Evolutionary conservation across 2,329 filamentous ascomycete genomes (phyloP).

Genomic region (Aspergillus latus): DNA sequence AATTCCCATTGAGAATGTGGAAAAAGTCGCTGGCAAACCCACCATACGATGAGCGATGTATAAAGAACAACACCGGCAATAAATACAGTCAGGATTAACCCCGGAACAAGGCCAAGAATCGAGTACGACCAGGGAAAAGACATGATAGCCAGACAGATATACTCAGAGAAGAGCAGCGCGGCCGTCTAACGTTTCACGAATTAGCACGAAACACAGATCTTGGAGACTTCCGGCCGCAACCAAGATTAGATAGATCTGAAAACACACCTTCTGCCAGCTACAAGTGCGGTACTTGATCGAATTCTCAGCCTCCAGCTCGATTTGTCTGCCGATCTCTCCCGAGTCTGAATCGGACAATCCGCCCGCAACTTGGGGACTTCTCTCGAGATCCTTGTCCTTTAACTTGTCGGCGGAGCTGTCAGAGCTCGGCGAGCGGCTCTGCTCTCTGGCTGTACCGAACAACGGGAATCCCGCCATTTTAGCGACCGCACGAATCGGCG

Average conservation of each 20-base stretch:
- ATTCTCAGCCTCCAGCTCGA: slow-evolving; percentile 72
- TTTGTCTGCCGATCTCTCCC: slow-evolving; percentile 62
- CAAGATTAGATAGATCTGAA: neutral
- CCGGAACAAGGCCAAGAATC: slow-evolving; percentile 80
- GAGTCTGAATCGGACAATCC: slow-evolving; percentile 40
- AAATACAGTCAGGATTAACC: slow-evolving; percentile 76
- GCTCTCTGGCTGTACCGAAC: slow-evolving; percentile 20
- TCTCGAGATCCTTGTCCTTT: slow-evolving; percentile 38
- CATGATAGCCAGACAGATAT: slow-evolving; percentile 92
- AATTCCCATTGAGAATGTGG: slow-evolving; percentile 1
- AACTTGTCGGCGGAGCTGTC: slow-evolving; percentile 29
- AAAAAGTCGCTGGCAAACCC: slow-evolving; percentile 23
- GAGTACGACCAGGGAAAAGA: slow-evolving; percentile 94
- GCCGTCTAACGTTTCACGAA: slow-evolving; percentile 61
- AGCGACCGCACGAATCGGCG: slow-evolving; percentile 38
- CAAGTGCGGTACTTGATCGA: slow-evolving; percentile 91
- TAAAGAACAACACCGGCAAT: slow-evolving; percentile 79
- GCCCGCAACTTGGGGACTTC: slow-evolving; percentile 22
- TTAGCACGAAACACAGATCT: neutral
- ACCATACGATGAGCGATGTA: slow-evolving; percentile 69
- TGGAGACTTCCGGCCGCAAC: neutral
- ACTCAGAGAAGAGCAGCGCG: slow-evolving; percentile 87
- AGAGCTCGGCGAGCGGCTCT: slow-evolving; percentile 21
- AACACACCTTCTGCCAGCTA: slow-evolving; percentile 78
- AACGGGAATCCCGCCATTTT: slow-evolving; percentile 40